A percentile compares a stretch with the other conserved stretches of the same genome.
Conservation (phyloP, 2,329 filamentous ascomycete species). For the Calonectria ilicicola region DNA sequence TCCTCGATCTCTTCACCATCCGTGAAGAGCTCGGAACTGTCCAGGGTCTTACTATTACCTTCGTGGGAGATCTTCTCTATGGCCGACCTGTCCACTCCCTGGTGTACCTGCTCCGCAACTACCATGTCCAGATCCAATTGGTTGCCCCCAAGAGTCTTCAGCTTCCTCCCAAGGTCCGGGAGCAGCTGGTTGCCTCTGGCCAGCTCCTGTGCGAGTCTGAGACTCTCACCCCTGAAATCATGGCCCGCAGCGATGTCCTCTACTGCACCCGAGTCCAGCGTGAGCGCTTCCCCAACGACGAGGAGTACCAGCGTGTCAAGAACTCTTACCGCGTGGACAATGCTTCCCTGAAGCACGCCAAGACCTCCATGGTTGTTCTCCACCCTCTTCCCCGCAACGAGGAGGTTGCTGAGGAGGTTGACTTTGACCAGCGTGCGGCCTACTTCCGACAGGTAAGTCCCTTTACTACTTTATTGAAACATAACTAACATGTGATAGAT, state of each 20-base stretch:
- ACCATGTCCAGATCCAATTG: conserved; percentile 93
- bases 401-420: conserved; percentile 95
- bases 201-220: conserved; percentile 83
- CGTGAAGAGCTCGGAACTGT: conserved; percentile 97
- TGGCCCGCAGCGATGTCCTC: conserved; percentile 88
- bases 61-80: conserved; percentile 92
- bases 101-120: conserved; percentile 93
- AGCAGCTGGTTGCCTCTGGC: conserved; percentile 77
- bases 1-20: conserved; percentile 98
- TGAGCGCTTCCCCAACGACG: conserved; percentile 87
- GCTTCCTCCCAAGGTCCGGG: conserved; percentile 80
- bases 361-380: conserved; percentile 93
- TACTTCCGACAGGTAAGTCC: conserved; percentile 97
- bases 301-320: conserved; percentile 89
- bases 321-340: conserved; percentile 92
- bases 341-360: conserved; percentile 88
- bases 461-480: background rate
- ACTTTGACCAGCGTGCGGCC: conserved; percentile 95
- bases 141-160: conserved; percentile 84
- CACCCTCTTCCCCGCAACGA: conserved; percentile 94
- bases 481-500: conserved; percentile 69
- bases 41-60: conserved; percentile 95
- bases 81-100: conserved; percentile 96
- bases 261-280: conserved; percentile 98
- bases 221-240: conserved; percentile 85